phyloP scores from a whole-genome alignment of 352 stramenopile species.

The Globisporangium yorkense region DNA sequence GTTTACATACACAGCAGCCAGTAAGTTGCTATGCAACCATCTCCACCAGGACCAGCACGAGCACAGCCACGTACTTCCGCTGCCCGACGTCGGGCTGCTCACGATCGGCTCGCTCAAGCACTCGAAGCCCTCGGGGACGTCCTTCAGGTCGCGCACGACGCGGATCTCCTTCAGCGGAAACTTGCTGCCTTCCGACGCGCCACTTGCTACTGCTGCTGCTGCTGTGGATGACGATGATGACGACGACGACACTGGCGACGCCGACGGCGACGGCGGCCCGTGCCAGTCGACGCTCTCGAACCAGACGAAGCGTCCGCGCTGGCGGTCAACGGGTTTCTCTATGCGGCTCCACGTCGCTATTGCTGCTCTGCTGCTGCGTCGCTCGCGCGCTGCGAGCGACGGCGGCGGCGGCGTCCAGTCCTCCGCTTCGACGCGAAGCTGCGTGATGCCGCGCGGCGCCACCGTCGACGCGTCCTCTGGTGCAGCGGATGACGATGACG shows the following conservation, averaged over 20 bases:
- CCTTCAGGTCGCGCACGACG: conserved; percentile 58
- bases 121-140: conserved; percentile 67
- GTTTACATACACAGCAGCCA: neutral
- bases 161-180: conserved; percentile 77
- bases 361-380: conserved; percentile 4
- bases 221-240: conserved; percentile 4
- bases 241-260: conserved; percentile 6
- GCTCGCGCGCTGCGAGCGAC: neutral
- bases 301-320: conserved; percentile 59
- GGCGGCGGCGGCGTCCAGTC: conserved; percentile 12
- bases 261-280: conserved; percentile 8
- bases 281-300: conserved; percentile 33
- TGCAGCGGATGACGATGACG: neutral
- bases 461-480: neutral
- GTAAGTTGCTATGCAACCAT: no score
- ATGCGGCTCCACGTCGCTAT: conserved; percentile 40
- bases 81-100: conserved; percentile 16
- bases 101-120: conserved; percentile 42
- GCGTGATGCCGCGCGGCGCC: conserved; percentile 30
- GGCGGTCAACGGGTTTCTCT: conserved; percentile 71
- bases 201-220: neutral
- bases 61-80: conserved; percentile 22
- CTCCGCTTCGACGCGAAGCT: conserved; percentile 43
- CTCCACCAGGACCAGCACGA: neutral
- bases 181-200: neutral